Evolutionary conservation across 495 filamentous ascomycete genomes (phyloP).

Genomic region (Penicillium goetzii): DNA sequence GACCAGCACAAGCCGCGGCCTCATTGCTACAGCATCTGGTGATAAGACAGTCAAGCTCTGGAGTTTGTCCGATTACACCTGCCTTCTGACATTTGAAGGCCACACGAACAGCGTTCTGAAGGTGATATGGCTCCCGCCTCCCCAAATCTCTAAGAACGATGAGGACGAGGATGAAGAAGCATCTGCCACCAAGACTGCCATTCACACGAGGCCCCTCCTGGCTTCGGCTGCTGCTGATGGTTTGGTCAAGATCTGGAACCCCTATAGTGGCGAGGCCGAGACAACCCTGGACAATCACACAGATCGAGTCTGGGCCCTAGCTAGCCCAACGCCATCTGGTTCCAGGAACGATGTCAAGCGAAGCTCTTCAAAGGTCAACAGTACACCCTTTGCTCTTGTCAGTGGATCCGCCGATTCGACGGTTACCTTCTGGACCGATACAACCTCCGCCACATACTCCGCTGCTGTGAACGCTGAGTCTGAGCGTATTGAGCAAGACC

Average conservation of each 20-base stretch:
- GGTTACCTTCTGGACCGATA: conserved; percentile 94
- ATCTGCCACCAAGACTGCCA: conserved; percentile 28
- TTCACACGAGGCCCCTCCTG: conserved; percentile 58
- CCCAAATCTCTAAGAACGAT: conserved; percentile 45
- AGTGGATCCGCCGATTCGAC: conserved; percentile 89
- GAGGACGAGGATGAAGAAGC: conserved; percentile 43
- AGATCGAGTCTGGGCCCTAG: conserved; percentile 88
- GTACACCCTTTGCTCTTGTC: conserved; percentile 66
- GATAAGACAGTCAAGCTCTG: conserved; percentile 97
- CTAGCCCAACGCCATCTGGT: conserved; percentile 63
- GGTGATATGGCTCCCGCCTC: conserved; percentile 81
- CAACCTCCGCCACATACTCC: conserved; percentile 75
- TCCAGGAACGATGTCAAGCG: conserved; percentile 42
- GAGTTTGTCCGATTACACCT: conserved; percentile 91
- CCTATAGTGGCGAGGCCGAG: conserved; percentile 74
- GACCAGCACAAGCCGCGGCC: conserved; percentile 63
- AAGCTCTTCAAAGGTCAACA: conserved; percentile 35
- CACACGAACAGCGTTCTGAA: conserved; percentile 95
- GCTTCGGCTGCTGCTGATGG: conserved; percentile 92
- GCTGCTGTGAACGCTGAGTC: conserved; percentile 70
- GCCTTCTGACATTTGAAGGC: conserved; percentile 90
- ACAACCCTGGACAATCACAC: conserved; percentile 94
- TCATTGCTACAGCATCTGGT: conserved; percentile 85
- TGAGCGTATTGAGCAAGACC: conserved; percentile 86
- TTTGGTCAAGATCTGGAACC: conserved; percentile 96